Conservation (phyloP, 768 basidiomycete species). For the Xerocomus spinulosus region DNA sequence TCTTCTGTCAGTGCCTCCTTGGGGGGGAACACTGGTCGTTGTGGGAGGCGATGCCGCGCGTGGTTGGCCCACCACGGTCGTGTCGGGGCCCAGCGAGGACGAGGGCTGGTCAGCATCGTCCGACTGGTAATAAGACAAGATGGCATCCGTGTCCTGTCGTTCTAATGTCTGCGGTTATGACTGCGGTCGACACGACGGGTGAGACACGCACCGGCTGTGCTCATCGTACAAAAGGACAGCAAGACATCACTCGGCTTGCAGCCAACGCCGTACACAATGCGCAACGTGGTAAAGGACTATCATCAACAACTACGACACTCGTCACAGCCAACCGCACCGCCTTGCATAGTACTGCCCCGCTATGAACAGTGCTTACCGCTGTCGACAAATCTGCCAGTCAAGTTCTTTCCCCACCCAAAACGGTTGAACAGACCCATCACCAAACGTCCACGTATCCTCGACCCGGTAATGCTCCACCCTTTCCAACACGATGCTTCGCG, state of each 20-base stretch:
- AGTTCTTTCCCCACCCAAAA: slow-evolving; percentile 86
- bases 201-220: slow-evolving; percentile 17
- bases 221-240: no score
- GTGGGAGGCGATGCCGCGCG: slow-evolving; percentile 25
- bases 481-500: slow-evolving; percentile 40
- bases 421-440: slow-evolving; percentile 59
- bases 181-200: not conserved
- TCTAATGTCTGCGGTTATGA: not conserved
- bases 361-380: slow-evolving; percentile 3
- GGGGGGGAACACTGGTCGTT: slow-evolving; percentile 50
- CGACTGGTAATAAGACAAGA: slow-evolving; percentile 55
- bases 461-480: slow-evolving; percentile 39
- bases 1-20: slow-evolving; percentile 60
- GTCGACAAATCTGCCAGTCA: slow-evolving; percentile 56
- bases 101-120: slow-evolving; percentile 37
- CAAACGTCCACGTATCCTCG: slow-evolving; percentile 41
- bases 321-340: slow-evolving; percentile 24
- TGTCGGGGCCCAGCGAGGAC: slow-evolving; percentile 41
- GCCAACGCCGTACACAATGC: no score
- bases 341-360: slow-evolving; percentile 14
- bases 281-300: no score
- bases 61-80: slow-evolving; percentile 16
- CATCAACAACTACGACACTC: not conserved
- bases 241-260: no score
- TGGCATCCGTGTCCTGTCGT: slow-evolving; percentile 38